Conservation (phyloP, 2,329 filamentous ascomycete genomes). For the Apiospora malaysiana region DNA sequence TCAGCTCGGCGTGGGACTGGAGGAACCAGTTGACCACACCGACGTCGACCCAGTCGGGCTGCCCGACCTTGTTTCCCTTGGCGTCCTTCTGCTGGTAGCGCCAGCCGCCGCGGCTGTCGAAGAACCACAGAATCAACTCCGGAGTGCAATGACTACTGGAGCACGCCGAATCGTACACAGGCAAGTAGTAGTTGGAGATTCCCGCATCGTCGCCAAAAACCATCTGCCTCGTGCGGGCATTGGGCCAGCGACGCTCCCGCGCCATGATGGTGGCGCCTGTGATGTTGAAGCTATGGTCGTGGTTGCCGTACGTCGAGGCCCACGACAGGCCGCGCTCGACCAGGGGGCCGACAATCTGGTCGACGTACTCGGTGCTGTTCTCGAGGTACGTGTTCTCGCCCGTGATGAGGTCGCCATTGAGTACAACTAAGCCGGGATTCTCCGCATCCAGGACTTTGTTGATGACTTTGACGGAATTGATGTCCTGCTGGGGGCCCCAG, state of each 20-base stretch:
- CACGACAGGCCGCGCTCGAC: conserved; percentile 61
- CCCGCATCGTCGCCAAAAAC: conserved; percentile 44
- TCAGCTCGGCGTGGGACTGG: conserved; percentile 39
- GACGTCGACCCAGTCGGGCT: conserved; percentile 52
- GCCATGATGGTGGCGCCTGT: conserved; percentile 51
- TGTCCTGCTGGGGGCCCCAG: conserved; percentile 60
- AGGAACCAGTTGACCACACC: conserved; percentile 54
- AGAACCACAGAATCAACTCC: conserved; percentile 70
- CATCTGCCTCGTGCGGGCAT: conserved; percentile 49
- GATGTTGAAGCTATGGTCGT: conserved; percentile 67
- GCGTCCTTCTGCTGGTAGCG: conserved; percentile 49
- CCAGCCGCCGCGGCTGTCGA: conserved; percentile 68
- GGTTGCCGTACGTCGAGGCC: conserved; percentile 75
- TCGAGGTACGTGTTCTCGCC: conserved; percentile 65
- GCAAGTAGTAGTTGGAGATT: conserved; percentile 54
- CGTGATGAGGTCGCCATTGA: conserved; percentile 76
- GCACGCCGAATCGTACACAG: conserved; percentile 48
- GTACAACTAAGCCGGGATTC: conserved; percentile 63
- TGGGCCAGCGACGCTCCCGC: conserved; percentile 47
- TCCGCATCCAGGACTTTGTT: conserved; percentile 63
- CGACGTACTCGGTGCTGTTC: conserved; percentile 64
- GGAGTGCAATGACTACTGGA: conserved; percentile 41
- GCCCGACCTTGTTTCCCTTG: conserved; percentile 37
- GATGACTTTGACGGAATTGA: conserved; percentile 62
- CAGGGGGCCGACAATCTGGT: conserved; percentile 64